Evolutionary conservation across 1,284 basidiomycete genomes (phyloP).

Genomic region (Cryptococcus hybrid): DNA sequence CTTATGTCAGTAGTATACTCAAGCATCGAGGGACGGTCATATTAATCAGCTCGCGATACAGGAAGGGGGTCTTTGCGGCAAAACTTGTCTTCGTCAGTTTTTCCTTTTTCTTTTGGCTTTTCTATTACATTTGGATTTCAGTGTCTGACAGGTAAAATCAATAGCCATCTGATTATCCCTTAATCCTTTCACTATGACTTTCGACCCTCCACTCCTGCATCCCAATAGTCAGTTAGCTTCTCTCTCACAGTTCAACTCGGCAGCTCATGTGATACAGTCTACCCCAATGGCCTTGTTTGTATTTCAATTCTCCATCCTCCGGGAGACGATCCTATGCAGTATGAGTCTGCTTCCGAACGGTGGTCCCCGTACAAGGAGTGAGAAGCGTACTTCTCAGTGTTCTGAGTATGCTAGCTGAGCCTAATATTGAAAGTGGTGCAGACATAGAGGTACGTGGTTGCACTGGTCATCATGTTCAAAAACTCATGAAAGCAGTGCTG

Average conservation of each 20-base stretch:
- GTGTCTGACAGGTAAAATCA: conserved; percentile 3
- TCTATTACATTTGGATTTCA: neutral
- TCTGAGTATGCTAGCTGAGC: conserved; percentile 99
- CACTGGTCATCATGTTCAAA: neutral
- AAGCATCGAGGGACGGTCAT: neutral
- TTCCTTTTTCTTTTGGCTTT: too few relatives aligned
- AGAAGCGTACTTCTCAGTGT: conserved; percentile 96
- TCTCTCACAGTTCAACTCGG: neutral
- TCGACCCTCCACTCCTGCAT: conserved; percentile 95
- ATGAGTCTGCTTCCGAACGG: conserved; percentile 89
- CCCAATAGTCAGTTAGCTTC: conserved; percentile 77
- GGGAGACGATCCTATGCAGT: conserved; percentile 72
- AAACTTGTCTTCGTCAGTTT: conserved; percentile 82
- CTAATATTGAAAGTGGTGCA: conserved; percentile 97
- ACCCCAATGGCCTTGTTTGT: conserved; percentile 93
- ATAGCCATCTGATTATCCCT: conserved; percentile 86
- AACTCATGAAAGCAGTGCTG: conserved; percentile 59
- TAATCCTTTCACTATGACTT: conserved; percentile 97
- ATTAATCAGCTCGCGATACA: conserved; percentile 36
- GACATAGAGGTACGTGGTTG: conserved; percentile 69
- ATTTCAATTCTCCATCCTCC: conserved; percentile 98
- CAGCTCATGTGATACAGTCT: conserved; percentile 53
- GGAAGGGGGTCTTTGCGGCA: conserved; percentile 96
- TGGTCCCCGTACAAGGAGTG: conserved; percentile 86
- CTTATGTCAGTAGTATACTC: conserved; percentile 65